Evolutionary conservation across 495 filamentous ascomycete genomes (phyloP), one percentile per base, ranked within the genome.

Genomic region (Aspergillus egyptiacus): DNA sequence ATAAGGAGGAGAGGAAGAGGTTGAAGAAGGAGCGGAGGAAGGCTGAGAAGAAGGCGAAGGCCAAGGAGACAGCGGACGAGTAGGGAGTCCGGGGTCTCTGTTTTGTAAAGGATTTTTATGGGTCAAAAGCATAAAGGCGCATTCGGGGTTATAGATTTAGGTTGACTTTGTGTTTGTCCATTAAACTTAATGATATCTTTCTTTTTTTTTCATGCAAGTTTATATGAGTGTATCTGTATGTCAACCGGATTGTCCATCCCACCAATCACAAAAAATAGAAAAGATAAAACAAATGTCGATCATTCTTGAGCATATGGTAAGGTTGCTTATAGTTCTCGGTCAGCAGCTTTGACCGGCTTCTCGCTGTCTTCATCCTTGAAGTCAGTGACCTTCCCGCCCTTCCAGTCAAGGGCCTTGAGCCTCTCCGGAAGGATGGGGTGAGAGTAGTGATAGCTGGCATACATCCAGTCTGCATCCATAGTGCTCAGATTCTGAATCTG

Each of bases 401-500:
- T 80, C 90, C 90, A 97, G 51, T 86, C 83, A 24, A 98, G 74
- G 0, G 91, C 93, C 70, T 84, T 87, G 55, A 98, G 72, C 54
- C 93, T 80, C 76, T 98, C 94, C 6, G 90, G 84, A 46, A 98
- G 77, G 55, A 97, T 97, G 1, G 93, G 93, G 69, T 98, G 93
- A 6, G 90, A 96, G 77, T 91, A 95, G 71, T 97, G 87, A 72
- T 97, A 98, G 72, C 84, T 91, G 20, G 94, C 90, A 66, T 96
- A 98, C 72, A 96, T 78, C 86, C 85, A 94, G 66, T 98, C 94
- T 32, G 93, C 93, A 65, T 98, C 94, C 91, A 97, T 96, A 48
- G 87, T 94, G 71, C 88, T 91, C 48, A 98, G 76, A 61, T 98
- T 98, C 71, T 97, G 89, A 65, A 96, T 88, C 67, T 98, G 93